Evolutionary conservation across 2,329 filamentous ascomycete genomes (phyloP).

Genomic region (Paracoccidioides lutzii): DNA sequence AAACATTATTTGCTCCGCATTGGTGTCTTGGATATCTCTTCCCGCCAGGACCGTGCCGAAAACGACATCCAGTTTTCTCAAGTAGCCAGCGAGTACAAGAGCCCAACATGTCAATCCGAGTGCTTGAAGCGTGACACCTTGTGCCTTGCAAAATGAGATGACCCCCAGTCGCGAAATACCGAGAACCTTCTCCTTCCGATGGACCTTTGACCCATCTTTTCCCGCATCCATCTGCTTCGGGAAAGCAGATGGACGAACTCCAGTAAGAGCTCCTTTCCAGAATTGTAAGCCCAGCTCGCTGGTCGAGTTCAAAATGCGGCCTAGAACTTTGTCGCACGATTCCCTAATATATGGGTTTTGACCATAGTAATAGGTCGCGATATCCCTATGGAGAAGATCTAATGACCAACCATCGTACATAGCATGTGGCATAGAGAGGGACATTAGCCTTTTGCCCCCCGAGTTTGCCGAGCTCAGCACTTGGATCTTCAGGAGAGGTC

Average conservation of each 20-base stretch:
- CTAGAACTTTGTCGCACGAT: slow-evolving; percentile 34
- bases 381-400: slow-evolving; percentile 56
- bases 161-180: slow-evolving; percentile 31
- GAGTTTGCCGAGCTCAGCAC: slow-evolving; percentile 23
- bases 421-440: slow-evolving; percentile 69
- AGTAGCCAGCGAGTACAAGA: slow-evolving; percentile 51
- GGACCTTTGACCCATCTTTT: slow-evolving; percentile 10
- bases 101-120: slow-evolving; percentile 68
- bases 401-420: slow-evolving; percentile 86
- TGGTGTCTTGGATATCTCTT: slow-evolving; percentile 57
- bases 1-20: slow-evolving; percentile 57
- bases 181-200: slow-evolving; percentile 18
- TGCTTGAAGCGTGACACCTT: slow-evolving; percentile 60
- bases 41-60: slow-evolving; percentile 80
- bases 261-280: slow-evolving; percentile 57
- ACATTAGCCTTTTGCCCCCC: slow-evolving; percentile 26
- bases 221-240: slow-evolving; percentile 17
- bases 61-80: slow-evolving; percentile 55
- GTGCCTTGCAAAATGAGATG: slow-evolving; percentile 49
- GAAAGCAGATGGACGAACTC: slow-evolving; percentile 32
- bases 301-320: slow-evolving; percentile 38
- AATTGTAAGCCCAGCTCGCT: slow-evolving; percentile 43
- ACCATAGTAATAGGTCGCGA: slow-evolving; percentile 50
- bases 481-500: slow-evolving; percentile 23
- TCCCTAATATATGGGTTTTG: slow-evolving; percentile 35